phyloP scores from a whole-genome alignment of 169 alveolate species.

The Plasmodium coatneyi region DNA sequence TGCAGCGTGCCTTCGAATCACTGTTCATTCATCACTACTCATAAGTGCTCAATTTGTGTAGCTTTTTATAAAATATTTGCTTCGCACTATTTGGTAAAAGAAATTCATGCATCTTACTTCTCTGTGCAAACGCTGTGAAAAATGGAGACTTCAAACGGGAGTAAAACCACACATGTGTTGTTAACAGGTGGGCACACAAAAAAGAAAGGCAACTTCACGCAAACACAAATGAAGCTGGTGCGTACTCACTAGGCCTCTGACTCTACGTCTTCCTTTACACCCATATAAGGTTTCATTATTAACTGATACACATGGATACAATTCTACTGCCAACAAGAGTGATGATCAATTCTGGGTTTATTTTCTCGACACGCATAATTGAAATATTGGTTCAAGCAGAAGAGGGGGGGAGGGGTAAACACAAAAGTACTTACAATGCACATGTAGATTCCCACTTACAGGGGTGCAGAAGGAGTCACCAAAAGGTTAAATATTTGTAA shows the following conservation, averaged over 20 bases:
- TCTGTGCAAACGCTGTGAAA: not conserved
- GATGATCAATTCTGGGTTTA: not conserved
- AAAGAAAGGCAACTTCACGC: not conserved
- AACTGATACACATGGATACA: not conserved
- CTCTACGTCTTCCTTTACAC: not conserved
- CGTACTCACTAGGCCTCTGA: not conserved
- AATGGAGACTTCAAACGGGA: not conserved
- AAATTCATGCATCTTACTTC: not conserved
- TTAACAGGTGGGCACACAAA: not conserved
- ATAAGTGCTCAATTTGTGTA: not conserved
- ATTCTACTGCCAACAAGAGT: not conserved
- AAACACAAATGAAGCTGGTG: not conserved
- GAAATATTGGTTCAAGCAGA: not conserved
- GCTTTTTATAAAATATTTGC: not conserved
- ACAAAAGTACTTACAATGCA: not conserved
- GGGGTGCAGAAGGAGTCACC: not conserved
- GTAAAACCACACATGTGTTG: not conserved
- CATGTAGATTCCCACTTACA: not conserved
- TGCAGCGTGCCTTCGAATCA: not conserved
- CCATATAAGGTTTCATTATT: not conserved
- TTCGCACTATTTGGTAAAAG: not conserved
- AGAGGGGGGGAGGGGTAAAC: not conserved
- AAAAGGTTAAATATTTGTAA: not conserved
- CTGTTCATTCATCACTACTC: conserved; percentile 8
- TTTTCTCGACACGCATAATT: conserved; percentile 4